phyloP scores from a whole-genome alignment of 345 rosid genomes.

The Arabis hirsuta region DNA sequence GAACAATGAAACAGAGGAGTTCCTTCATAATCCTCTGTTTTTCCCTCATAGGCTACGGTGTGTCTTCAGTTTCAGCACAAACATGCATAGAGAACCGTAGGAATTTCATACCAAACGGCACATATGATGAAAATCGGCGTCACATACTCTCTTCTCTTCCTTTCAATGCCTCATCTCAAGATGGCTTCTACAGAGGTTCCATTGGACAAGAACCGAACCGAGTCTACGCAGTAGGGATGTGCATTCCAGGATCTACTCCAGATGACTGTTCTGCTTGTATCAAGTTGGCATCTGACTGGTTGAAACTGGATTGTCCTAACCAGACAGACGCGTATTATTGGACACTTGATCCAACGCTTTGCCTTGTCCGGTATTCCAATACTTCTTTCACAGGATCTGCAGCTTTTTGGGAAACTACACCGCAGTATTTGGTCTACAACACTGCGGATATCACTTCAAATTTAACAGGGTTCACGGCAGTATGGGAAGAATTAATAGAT shows the following conservation, averaged over 20 bases:
- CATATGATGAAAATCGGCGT: constrained; percentile 35
- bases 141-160: constrained; percentile 37
- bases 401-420: not conserved
- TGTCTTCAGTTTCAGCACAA: not conserved
- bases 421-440: not conserved
- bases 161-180: constrained; percentile 27
- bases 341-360: not conserved
- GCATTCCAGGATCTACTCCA: constrained; percentile 39
- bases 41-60: too few species aligned
- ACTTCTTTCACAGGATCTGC: not conserved
- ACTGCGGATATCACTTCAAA: not conserved
- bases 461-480: not conserved
- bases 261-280: constrained; percentile 32
- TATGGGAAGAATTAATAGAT: not conserved
- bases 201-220: constrained; percentile 32
- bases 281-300: not conserved
- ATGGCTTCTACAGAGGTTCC: constrained; percentile 27
- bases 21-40: too few species aligned
- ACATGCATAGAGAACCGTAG: constrained; percentile 14
- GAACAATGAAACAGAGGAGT: too few species aligned
- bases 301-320: constrained; percentile 28
- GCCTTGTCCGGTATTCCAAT: constrained; percentile 49
- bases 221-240: constrained; percentile 39
- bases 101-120: constrained; percentile 34
- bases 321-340: constrained; percentile 31